Conservation (phyloP, 169 alveolate genomes). For the Cryptosporidium sp. region DNA sequence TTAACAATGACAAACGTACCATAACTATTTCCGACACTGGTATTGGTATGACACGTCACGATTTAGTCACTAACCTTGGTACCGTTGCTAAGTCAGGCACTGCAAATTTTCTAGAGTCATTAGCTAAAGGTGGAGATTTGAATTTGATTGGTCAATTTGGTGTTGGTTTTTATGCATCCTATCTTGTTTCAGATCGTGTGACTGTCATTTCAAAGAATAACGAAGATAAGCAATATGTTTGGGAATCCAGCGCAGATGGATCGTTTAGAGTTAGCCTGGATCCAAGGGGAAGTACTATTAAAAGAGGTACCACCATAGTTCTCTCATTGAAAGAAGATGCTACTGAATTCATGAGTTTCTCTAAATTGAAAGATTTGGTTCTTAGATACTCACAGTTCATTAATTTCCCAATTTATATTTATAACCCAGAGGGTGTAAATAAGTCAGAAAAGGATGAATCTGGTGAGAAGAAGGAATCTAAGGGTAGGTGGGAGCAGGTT, state of each 20-base stretch:
- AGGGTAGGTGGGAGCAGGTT: constrained; percentile 92
- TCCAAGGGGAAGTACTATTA: constrained; percentile 96
- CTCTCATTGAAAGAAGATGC: constrained; percentile 99
- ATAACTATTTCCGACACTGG: constrained; percentile 97
- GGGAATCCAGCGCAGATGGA: constrained; percentile 98
- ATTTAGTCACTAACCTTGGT: constrained; percentile 97
- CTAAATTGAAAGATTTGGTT: constrained; percentile 91
- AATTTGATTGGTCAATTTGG: constrained; percentile 99
- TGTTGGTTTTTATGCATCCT: constrained; percentile 99
- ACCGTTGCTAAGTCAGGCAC: constrained; percentile 99
- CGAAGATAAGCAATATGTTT: constrained; percentile 95
- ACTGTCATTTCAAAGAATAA: constrained; percentile 92
- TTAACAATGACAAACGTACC: constrained; percentile 93
- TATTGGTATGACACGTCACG: constrained; percentile 99
- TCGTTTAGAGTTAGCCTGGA: constrained; percentile 94
- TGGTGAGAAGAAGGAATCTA: constrained; percentile 79
- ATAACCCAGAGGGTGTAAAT: constrained; percentile 63
- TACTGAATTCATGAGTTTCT: constrained; percentile 94
- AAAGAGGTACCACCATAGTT: constrained; percentile 97
- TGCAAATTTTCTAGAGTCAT: constrained; percentile 97
- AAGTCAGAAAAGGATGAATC: constrained; percentile 84
- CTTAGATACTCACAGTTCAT: constrained; percentile 97
- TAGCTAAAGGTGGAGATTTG: constrained; percentile 93
- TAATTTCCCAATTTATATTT: constrained; percentile 93
- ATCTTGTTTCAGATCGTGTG: constrained; percentile 98